phyloP scores from a whole-genome alignment of 169 alveolate genomes.

The Toxoplasma gondii region DNA sequence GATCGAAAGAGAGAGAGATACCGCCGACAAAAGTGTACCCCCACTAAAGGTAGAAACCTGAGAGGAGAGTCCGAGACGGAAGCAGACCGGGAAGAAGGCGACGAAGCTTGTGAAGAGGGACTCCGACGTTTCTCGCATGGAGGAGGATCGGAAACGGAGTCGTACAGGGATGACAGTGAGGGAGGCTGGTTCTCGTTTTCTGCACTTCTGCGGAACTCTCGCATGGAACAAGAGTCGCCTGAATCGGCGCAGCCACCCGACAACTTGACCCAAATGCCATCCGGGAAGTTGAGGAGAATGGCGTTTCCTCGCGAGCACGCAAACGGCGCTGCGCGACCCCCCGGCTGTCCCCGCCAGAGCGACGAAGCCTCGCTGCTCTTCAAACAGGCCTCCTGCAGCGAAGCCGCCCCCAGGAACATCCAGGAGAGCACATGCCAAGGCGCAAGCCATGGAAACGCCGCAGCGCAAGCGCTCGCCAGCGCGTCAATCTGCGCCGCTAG shows the following conservation, averaged over 20 bases:
- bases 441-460: background rate
- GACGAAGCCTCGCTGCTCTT: background rate
- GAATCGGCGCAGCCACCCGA: background rate
- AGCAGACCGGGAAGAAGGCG: background rate
- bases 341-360: background rate
- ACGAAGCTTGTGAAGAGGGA: background rate
- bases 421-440: constrained; percentile 8
- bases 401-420: background rate
- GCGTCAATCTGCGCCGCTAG: background rate
- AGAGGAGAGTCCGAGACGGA: background rate
- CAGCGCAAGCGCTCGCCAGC: background rate
- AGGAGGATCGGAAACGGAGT: background rate
- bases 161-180: background rate
- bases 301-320: background rate
- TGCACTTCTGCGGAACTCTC: too few relatives aligned
- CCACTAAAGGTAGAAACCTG: background rate
- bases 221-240: background rate
- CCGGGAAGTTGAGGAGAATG: background rate
- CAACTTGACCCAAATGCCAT: background rate
- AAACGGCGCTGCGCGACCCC: background rate
- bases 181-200: too few relatives aligned
- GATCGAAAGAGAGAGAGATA: background rate
- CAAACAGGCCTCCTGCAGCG: background rate
- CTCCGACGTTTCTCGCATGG: background rate
- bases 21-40: background rate